Conservation (phyloP, 805 yeast genomes). For the Blastobotrys terrestris region DNA sequence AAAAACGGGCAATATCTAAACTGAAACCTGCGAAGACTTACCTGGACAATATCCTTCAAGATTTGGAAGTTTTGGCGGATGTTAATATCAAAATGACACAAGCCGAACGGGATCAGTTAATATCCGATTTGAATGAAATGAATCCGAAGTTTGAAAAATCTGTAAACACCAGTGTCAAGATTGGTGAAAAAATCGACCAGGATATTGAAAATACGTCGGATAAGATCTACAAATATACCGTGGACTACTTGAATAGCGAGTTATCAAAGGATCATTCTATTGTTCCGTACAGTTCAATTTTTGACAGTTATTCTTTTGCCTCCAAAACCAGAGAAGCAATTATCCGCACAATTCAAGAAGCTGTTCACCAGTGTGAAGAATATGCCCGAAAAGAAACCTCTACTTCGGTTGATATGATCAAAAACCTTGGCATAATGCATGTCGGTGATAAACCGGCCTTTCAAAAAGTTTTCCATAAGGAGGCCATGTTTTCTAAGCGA, state of each 20-base stretch:
- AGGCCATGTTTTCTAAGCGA: conserved; percentile 76
- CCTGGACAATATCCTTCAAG: conserved; percentile 60
- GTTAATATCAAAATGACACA: conserved; percentile 54
- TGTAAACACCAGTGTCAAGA: conserved; percentile 44
- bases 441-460: conserved; percentile 54
- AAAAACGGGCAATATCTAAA: conserved; percentile 83
- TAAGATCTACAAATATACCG: conserved; percentile 56
- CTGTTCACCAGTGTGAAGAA: conserved; percentile 61
- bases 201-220: conserved; percentile 56
- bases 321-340: conserved; percentile 60
- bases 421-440: conserved; percentile 53
- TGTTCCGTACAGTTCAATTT: conserved; percentile 55
- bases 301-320: conserved; percentile 65
- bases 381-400: conserved; percentile 59
- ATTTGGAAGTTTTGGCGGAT: conserved; percentile 52
- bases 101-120: conserved; percentile 43
- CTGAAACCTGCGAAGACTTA: conserved; percentile 91
- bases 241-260: conserved; percentile 41
- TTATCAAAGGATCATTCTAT: conserved; percentile 39
- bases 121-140: conserved; percentile 47
- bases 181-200: conserved; percentile 54
- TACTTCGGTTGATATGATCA: conserved; percentile 55
- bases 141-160: conserved; percentile 59
- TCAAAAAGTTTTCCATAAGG: conserved; percentile 44
- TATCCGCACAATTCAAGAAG: conserved; percentile 54